These are phyloP conservation scores for Cantharellus cinnabarinus DNA, from an alignment of 768 basidiomycete genomes.

Conservation along the genomic window DNA sequence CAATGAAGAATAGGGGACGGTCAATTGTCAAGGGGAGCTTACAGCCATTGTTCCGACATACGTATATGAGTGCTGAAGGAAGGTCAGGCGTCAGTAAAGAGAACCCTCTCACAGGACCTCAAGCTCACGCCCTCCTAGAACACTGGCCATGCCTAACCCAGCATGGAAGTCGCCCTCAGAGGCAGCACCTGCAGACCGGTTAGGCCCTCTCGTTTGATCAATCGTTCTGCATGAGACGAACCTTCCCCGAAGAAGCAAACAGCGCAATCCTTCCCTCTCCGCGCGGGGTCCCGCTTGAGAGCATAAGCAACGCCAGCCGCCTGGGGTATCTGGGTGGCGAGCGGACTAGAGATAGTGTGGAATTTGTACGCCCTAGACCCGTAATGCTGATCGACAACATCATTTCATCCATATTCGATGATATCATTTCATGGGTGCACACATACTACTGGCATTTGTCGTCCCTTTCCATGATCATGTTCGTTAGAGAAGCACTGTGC, in stretches of 20 bases:
- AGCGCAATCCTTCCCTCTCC: slow-evolving; percentile 53
- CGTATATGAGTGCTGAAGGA: slow-evolving; percentile 11
- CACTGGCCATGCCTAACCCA: slow-evolving; percentile 29
- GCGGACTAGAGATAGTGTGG: slow-evolving; percentile 82
- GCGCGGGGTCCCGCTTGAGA: slow-evolving; percentile 51
- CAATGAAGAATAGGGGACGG: neutral
- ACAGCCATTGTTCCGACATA: slow-evolving; percentile 40
- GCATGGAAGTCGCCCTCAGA: slow-evolving; percentile 95
- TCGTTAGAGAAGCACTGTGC: slow-evolving; percentile 79
- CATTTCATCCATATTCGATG: neutral
- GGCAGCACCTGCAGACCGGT: slow-evolving; percentile 28
- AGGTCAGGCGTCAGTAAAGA: slow-evolving; percentile 32
- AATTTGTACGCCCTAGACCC: slow-evolving; percentile 71
- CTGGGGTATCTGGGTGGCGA: slow-evolving; percentile 88
- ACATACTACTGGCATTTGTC: slow-evolving; percentile 83
- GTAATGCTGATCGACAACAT: slow-evolving; percentile 38
- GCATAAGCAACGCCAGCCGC: slow-evolving; percentile 88
- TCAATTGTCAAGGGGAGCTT: neutral
- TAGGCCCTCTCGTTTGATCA: neutral
- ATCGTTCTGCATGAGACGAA: slow-evolving; percentile 2
- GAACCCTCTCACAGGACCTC: slow-evolving; percentile 16
- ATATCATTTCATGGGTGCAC: slow-evolving; percentile 3
- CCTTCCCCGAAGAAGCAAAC: slow-evolving; percentile 89
- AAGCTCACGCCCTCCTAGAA: slow-evolving; percentile 17
- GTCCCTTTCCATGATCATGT: slow-evolving; percentile 65